A percentile compares a stretch with the other conserved stretches of the same genome.
These are phyloP conservation scores for Closterium sp. DNA, from an alignment of 139 green algal genomes.

Conservation along the genomic window DNA sequence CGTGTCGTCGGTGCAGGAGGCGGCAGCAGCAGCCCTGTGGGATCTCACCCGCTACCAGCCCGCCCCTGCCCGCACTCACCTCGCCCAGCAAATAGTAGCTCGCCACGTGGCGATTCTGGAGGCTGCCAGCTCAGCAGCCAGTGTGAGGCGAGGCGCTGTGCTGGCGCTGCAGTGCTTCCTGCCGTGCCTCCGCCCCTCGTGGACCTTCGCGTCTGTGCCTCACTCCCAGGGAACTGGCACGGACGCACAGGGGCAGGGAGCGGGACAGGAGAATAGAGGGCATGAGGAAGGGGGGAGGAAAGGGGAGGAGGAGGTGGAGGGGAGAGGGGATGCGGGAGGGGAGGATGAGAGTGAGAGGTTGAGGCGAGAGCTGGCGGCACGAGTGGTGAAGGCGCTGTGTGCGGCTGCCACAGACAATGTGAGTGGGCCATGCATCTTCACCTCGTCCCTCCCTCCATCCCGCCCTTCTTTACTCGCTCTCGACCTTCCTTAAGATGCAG, in stretches of 20 bases:
- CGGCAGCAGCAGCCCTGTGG: background rate
- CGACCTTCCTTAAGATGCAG: background rate
- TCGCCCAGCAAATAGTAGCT: background rate
- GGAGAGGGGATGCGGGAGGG: background rate
- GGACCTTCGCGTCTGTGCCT: background rate
- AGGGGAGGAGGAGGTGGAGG: too few relatives aligned
- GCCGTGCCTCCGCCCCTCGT: background rate
- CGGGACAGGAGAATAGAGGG: background rate
- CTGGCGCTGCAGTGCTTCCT: background rate
- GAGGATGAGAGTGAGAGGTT: background rate
- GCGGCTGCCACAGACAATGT: background rate
- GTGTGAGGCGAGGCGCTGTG: background rate
- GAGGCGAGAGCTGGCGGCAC: conserved; percentile 2
- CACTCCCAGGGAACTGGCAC: background rate
- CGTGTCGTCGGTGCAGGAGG: background rate
- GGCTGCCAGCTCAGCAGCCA: background rate
- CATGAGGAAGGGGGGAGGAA: too few relatives aligned
- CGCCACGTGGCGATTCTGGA: background rate
- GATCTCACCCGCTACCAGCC: background rate
- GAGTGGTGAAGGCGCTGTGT: conserved; percentile 2
- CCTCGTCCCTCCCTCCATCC: background rate
- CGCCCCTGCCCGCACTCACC: background rate
- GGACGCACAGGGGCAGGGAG: background rate
- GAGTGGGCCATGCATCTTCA: background rate
- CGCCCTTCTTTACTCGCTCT: background rate